Conservation (phyloP, 108 stramenopile species). For the Epithemia pelagica region DNA sequence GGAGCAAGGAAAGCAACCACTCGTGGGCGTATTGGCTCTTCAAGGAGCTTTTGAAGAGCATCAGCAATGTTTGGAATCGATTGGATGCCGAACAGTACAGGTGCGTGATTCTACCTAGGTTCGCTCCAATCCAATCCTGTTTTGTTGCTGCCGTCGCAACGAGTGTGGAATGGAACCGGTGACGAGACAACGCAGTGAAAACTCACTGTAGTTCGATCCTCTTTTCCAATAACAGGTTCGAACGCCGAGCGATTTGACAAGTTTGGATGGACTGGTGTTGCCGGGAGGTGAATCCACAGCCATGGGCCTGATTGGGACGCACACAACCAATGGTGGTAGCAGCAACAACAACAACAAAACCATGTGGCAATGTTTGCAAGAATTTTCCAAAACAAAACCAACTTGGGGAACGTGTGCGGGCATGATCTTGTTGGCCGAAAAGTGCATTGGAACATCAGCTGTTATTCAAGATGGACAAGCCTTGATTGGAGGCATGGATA, state of each 20-base stretch:
- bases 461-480: slow-evolving; percentile 92
- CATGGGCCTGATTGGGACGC: slow-evolving; percentile 88
- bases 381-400: slow-evolving; percentile 72
- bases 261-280: slow-evolving; percentile 89
- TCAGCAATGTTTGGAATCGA: slow-evolving; percentile 60
- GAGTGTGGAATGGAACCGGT: no score
- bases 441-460: slow-evolving; percentile 81
- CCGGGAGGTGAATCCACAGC: slow-evolving; percentile 98
- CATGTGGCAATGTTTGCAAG: slow-evolving; percentile 65
- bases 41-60: slow-evolving; percentile 97
- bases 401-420: slow-evolving; percentile 99
- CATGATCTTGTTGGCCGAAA: slow-evolving; percentile 94
- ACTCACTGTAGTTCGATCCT: no score
- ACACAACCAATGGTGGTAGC: slow-evolving; percentile 9
- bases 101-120: slow-evolving; percentile 15
- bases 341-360: slow-evolving; percentile 16
- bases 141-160: background rate
- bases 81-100: slow-evolving; percentile 49
- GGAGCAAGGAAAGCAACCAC: no score
- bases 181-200: no score
- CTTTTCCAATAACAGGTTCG: slow-evolving; percentile 50
- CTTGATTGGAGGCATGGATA: slow-evolving; percentile 93
- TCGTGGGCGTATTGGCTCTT: slow-evolving; percentile 87
- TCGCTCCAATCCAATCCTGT: background rate
- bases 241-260: slow-evolving; percentile 67